Evolutionary conservation across 495 filamentous ascomycete genomes (phyloP), one percentile per base, ranked within the genome.

Genomic region (Aspergillus avenaceus): DNA sequence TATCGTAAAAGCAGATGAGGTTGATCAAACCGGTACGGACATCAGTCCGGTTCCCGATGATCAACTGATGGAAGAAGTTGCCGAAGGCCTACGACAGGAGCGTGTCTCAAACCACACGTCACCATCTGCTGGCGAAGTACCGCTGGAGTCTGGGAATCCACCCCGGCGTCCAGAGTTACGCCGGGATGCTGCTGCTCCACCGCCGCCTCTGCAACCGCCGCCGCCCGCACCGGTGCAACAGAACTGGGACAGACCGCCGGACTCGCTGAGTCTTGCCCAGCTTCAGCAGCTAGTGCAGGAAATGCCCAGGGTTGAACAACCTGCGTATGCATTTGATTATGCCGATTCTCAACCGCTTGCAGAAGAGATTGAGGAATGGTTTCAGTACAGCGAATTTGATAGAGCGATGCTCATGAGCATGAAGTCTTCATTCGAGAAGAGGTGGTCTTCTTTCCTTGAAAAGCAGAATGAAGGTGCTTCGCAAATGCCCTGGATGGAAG

Each of bases 281-380:
- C 72, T 98, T 47, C 81, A 80, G 50, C 81, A 80, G 47, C 77
- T 98, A 19, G 87, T 95, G 2, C 83, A 84, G 45, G 87, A 95
- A 43, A 84, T 96, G 59, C 89, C 90, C 1, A 83, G 79, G 59
- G 62, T 73, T 23, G 87, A 96, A 63, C 80, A 87, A 48, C 82
- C 84, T 40, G 88, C 90, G n/a, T 98, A 98, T 72, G 90, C 91
- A 42, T 98, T 93, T 65, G 80, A 82, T 59, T 97, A 97, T 71
- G 74, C 81, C n/a, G 90, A 97, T 69, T 77, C 84, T 3, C 82
- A 89, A 32, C 75, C 83, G 1, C 84, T 95, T 52, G 78, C 84
- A 7, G 90, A 93, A 49, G 93, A 98, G 71, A 73, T 97, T 18
- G 88, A 96, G 57, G 93, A 97, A 68, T 97, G 91, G 92, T 98